Conservation (phyloP, 2,329 filamentous ascomycete genomes). For the Neoscytalidium dimidiatum region DNA sequence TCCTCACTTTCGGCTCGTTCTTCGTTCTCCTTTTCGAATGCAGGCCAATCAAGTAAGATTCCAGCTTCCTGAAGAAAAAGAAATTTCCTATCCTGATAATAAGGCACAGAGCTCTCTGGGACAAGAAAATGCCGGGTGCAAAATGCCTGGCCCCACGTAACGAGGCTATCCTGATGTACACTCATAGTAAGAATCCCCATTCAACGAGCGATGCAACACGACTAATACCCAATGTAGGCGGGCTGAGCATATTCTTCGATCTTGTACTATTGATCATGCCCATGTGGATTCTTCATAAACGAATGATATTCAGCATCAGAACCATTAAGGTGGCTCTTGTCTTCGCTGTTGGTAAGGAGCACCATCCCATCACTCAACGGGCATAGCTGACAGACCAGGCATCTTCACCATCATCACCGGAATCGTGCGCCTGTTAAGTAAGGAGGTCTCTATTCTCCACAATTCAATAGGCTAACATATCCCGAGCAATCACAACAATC, state of each 20-base stretch:
- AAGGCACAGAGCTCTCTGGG: slow-evolving; percentile 10
- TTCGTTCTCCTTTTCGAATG: slow-evolving; percentile 20
- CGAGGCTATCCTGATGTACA: slow-evolving; percentile 36
- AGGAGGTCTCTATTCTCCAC: background rate
- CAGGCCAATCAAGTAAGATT: slow-evolving; percentile 12
- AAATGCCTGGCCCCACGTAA: slow-evolving; percentile 29
- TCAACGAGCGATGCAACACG: too few species aligned
- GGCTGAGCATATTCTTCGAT: slow-evolving; percentile 36
- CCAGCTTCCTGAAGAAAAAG: background rate
- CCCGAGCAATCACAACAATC: slow-evolving; percentile 29
- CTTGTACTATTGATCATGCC: slow-evolving; percentile 25
- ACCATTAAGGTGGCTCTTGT: slow-evolving; percentile 39
- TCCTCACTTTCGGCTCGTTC: slow-evolving; percentile 12
- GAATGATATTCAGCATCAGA: slow-evolving; percentile 38
- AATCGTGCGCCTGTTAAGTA: slow-evolving; percentile 41
- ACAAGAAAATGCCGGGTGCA: slow-evolving; percentile 22
- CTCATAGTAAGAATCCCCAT: slow-evolving; percentile 28
- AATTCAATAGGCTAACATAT: background rate
- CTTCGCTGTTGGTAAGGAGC: slow-evolving; percentile 32
- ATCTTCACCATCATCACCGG: slow-evolving; percentile 40
- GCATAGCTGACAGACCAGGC: slow-evolving; percentile 24
- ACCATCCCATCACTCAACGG: too few species aligned
- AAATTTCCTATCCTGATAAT: background rate
- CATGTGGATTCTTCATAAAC: slow-evolving; percentile 38
- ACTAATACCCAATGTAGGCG: background rate